Base-by-base conservation (phyloP, 2,329 filamentous ascomycete species). In the Fusarium sp. region DNA sequence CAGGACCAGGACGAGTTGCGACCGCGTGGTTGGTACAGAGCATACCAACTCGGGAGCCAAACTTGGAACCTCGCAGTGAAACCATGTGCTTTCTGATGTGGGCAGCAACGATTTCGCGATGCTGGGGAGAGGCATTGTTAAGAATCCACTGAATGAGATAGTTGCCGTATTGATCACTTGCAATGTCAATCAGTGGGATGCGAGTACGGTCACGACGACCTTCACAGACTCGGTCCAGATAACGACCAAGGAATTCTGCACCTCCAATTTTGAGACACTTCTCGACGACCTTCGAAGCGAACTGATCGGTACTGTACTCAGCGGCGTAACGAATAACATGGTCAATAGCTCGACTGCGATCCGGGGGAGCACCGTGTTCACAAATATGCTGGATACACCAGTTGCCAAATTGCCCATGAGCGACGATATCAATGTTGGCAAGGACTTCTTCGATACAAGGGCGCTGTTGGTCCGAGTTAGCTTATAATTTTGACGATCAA, bases 311-410 rank as follows among this genome's bases (percentile, higher is more conserved):
- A 84, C 96, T 98, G 84, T 98, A 99, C 83, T 98, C 95, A 22
- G 94, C 93, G 38, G 95, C 94, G 83, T 94, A 97, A 73, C 92
- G 92, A 75, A 99, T 93, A 79, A 99, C 96, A 82, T 98, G 96
- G 77, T 99, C 96, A 79, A 98, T 92, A 49, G 97, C 96, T 76
- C 95, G 93, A 83, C 93, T 96, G 78, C 96, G 95, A 83, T 99
- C 97, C 45, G 92, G 91, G 38, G 95, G 93, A 65, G 93, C 93
- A 57, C 97, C 96, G 81, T 99, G 96, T 83, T 99, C 96, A 83
- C 96, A 99, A 78, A 99, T 95, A 84, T 99, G 96, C 84, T 99
- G 96, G 79, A 99, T 98, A 85, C 96, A 99, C 96, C 96, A 99
- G 82, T 99, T 99, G 63, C 96, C 96, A 81, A 99, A 99, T 81